Evolutionary conservation across 768 basidiomycete genomes (phyloP).

Genomic region (Strobilomyces echinocephalus): DNA sequence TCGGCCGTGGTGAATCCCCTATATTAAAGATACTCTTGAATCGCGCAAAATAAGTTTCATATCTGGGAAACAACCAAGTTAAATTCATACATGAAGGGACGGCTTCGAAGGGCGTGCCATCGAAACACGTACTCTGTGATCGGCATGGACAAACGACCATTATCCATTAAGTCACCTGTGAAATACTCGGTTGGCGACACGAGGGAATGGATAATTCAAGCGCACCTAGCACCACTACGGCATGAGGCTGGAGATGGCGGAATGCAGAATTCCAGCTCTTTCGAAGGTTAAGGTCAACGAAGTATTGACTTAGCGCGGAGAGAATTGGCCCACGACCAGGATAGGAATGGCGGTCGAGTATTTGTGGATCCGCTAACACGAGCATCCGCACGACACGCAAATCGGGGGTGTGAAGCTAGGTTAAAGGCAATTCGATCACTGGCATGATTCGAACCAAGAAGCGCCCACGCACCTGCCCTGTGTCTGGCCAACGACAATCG

Average conservation of each 20-base stretch:
- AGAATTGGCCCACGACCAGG: slow-evolving; percentile 52
- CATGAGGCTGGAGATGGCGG: slow-evolving; percentile 53
- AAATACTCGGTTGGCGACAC: not conserved
- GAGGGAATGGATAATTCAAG: not conserved
- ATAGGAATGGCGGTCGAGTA: slow-evolving; percentile 74
- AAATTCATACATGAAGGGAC: slow-evolving; percentile 1
- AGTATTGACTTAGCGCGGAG: slow-evolving; percentile 53
- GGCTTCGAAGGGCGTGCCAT: not conserved
- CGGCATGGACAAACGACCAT: slow-evolving; percentile 61
- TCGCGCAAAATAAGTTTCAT: slow-evolving; percentile 60
- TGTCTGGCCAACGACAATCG: slow-evolving; percentile 61
- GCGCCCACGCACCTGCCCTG: slow-evolving; percentile 24
- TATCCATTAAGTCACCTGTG: slow-evolving; percentile 84
- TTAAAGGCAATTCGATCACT: not conserved
- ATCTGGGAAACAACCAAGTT: slow-evolving; percentile 45
- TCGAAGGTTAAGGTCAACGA: slow-evolving; percentile 79
- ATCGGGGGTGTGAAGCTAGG: slow-evolving; percentile 16
- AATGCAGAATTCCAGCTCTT: slow-evolving; percentile 77
- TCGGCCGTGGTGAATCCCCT: slow-evolving; percentile 40
- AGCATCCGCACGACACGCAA: slow-evolving; percentile 39
- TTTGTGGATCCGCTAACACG: slow-evolving; percentile 86
- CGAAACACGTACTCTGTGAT: slow-evolving; percentile 58
- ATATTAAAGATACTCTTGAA: slow-evolving; percentile 69
- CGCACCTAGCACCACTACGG: slow-evolving; percentile 70
- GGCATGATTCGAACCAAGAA: not conserved